Evolutionary conservation across 2,329 filamentous ascomycete species (phyloP), one percentile per base, ranked within the genome.

Genomic region (Penicillium sp.): DNA sequence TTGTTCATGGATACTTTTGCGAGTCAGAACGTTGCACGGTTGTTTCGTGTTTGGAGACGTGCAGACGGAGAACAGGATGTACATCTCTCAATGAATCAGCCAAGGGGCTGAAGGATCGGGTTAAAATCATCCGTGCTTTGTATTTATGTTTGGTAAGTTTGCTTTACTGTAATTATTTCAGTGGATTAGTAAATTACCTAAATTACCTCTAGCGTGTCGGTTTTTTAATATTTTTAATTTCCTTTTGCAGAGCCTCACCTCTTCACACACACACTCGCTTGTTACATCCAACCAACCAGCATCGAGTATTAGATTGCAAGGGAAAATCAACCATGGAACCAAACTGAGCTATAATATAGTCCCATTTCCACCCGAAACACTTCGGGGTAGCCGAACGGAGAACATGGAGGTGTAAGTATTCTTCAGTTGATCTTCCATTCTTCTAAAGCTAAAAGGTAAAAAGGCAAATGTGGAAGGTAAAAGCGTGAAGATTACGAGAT

Each of bases 191-290:
- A 43, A 43, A 37, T 34, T 48, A 37, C 39, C 2, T 29, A 43
- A 43, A 37, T 34, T 48, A 37, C 39, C 2, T 3, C 9, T 40
- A 28, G 12, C 22, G 37, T 15, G 13, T 28, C 12, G 1, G 3
- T 1, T 26, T 9, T 34, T 19, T 12, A 12, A 21, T 26, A 7
- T 24, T 26, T 19, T 17, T 17, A 1, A 9, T n/a, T 32, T 41
- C 29, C 24, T 28, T 40, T 41, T 33, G 35, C 45, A 48, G 45
- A 48, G 45, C 45, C 45, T 35, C 45, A 48, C 45, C n/a, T 43
- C 22, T 42, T 34, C 22, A 28, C 19, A 21, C 4, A 10, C 6
- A 42, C 2, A 17, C 22, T 43, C 29, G 31, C 38, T 29, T 35
- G 8, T 13, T 34, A 24, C 4, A 12, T 37, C 43, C 35, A 28